Evolutionary conservation across 2,329 filamentous ascomycete genomes (phyloP).

Genomic region (Paracorniculantispora psalliotae): DNA sequence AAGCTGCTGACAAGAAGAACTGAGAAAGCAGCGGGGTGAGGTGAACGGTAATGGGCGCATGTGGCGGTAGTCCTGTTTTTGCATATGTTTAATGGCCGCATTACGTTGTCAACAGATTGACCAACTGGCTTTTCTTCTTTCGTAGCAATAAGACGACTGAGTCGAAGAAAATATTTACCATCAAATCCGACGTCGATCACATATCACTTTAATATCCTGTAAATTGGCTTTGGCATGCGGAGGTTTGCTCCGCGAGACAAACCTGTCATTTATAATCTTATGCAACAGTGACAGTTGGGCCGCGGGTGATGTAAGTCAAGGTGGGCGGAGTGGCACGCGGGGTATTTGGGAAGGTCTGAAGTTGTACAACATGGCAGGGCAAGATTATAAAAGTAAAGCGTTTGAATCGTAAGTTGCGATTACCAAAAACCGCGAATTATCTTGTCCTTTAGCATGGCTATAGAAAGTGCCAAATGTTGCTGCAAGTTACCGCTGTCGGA

Average conservation of each 20-base stretch:
- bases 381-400: not conserved
- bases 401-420: too few relatives aligned
- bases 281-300: too few relatives aligned
- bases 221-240: too few relatives aligned
- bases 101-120: slow-evolving; percentile 11
- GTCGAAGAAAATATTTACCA: not conserved
- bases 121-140: not conserved
- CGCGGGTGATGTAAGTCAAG: not conserved
- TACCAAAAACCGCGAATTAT: too few relatives aligned
- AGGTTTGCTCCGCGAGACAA: too few relatives aligned
- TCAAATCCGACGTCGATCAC: too few relatives aligned
- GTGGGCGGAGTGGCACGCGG: not conserved
- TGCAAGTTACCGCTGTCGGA: too few relatives aligned
- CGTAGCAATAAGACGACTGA: not conserved
- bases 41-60: not conserved
- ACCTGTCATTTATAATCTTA: too few relatives aligned
- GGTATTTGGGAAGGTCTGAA: not conserved
- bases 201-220: too few relatives aligned
- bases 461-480: too few relatives aligned
- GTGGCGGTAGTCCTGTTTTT: not conserved
- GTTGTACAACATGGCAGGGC: not conserved
- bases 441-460: too few relatives aligned
- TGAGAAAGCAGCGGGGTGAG: not conserved
- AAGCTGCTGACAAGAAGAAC: slow-evolving; percentile 29
- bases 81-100: slow-evolving; percentile 12